Evolutionary conservation across 1,284 basidiomycete species (phyloP).

Genomic region (Sanghuangporus baumii): DNA sequence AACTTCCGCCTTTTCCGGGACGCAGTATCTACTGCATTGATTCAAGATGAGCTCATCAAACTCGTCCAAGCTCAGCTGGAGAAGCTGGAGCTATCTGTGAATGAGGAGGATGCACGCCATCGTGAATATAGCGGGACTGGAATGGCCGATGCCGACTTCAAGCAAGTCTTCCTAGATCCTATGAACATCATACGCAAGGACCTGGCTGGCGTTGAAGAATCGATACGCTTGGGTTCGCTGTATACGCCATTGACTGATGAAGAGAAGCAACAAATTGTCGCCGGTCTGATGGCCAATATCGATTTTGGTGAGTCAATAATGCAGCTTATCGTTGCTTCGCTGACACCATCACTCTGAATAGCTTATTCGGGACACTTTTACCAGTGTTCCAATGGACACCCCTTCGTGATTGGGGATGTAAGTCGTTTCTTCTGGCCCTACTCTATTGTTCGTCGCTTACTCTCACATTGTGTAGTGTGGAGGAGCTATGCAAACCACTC

Average conservation of each 20-base stretch:
- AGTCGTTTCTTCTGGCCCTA: constrained; percentile 20
- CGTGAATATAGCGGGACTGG: not conserved
- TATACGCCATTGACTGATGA: constrained; percentile 42
- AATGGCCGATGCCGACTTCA: not conserved
- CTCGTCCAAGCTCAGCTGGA: constrained; percentile 27
- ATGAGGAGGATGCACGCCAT: constrained; percentile 18
- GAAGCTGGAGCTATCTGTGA: constrained; percentile 28
- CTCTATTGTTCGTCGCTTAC: not conserved
- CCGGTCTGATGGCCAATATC: constrained; percentile 27
- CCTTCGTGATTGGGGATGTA: constrained; percentile 42
- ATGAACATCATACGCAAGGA: not conserved
- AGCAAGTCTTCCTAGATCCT: not conserved
- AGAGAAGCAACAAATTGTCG: constrained; percentile 42
- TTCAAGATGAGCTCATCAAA: constrained; percentile 20
- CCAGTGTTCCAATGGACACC: constrained; percentile 44
- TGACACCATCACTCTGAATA: constrained; percentile 20
- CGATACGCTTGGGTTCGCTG: constrained; percentile 20
- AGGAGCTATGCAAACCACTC: constrained; percentile 9
- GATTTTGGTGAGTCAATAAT: constrained; percentile 34
- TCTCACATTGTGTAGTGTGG: constrained; percentile 12
- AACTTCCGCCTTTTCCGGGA: constrained; percentile 27
- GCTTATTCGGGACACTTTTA: constrained; percentile 47
- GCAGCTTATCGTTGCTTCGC: not conserved
- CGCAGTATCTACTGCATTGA: constrained; percentile 12
- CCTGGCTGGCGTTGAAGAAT: constrained; percentile 1